Evolutionary conservation across 2,329 filamentous ascomycete genomes (phyloP).

Genomic region (Triangularia verruculosa): DNA sequence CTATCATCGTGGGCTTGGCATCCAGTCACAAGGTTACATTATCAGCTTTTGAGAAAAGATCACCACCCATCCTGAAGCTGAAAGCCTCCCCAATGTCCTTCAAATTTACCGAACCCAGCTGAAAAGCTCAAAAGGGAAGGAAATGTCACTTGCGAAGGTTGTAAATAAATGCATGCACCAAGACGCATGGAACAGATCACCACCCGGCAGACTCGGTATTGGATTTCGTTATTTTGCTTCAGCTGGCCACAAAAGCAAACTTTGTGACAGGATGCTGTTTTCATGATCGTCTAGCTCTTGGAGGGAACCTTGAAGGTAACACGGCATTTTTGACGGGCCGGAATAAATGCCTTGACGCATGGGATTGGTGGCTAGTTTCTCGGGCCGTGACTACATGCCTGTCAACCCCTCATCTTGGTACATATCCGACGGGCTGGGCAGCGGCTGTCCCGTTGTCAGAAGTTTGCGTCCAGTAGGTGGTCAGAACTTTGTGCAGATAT

Average conservation of each 20-base stretch:
- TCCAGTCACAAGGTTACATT: background rate
- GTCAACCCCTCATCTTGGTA: background rate
- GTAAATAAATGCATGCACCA: background rate
- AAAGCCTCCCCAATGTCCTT: background rate
- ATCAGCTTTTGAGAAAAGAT: background rate
- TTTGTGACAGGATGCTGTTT: background rate
- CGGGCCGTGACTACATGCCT: background rate
- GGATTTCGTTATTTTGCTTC: background rate
- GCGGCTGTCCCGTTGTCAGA: background rate
- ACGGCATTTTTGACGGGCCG: background rate
- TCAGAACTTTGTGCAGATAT: background rate
- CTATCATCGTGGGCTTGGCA: background rate
- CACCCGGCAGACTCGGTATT: background rate
- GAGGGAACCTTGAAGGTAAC: background rate
- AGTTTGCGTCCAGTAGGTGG: background rate
- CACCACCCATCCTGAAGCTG: background rate
- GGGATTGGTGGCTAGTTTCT: background rate
- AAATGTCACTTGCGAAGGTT: background rate
- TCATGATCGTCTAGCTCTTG: background rate
- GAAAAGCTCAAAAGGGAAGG: background rate
- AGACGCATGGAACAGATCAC: background rate
- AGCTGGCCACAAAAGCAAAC: background rate
- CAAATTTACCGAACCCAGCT: background rate
- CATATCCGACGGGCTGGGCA: background rate
- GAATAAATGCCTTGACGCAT: background rate